phyloP scores from a whole-genome alignment of 2,329 filamentous ascomycete species.

The Curvularia verruculosa region DNA sequence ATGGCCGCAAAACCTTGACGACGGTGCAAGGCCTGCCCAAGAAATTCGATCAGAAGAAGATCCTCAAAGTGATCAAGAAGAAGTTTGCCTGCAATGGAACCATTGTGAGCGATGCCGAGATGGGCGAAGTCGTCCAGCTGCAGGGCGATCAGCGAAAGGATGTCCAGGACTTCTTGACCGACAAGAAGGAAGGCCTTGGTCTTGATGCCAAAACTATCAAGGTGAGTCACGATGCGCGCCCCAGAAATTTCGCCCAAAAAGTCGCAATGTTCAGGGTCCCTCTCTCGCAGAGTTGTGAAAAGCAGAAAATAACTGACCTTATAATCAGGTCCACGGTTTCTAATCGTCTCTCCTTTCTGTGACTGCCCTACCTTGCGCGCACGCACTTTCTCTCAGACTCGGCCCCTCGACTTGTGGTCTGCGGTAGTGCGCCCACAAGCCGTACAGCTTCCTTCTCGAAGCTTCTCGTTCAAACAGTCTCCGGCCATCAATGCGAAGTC shows the following conservation, averaged over 20 bases:
- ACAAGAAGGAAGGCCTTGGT: slow-evolving; percentile 93
- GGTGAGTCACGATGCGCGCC: slow-evolving; percentile 58
- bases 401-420: slow-evolving; percentile 1
- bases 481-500: slow-evolving; percentile 2
- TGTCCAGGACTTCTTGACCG: slow-evolving; percentile 95
- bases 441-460: slow-evolving; percentile 2
- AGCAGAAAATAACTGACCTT: slow-evolving; percentile 1
- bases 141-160: slow-evolving; percentile 99
- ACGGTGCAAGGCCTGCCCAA: slow-evolving; percentile 98
- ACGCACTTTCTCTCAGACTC: not conserved
- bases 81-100: slow-evolving; percentile 99
- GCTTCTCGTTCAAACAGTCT: slow-evolving; percentile 7
- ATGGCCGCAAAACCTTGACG: slow-evolving; percentile 99
- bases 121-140: slow-evolving; percentile 99
- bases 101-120: slow-evolving; percentile 92
- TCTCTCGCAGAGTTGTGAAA: too few species aligned
- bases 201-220: slow-evolving; percentile 98
- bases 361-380: not conserved
- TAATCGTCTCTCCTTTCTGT: slow-evolving; percentile 23
- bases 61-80: slow-evolving; percentile 99
- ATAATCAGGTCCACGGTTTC: slow-evolving; percentile 45
- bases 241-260: too few species aligned
- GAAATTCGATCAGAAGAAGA: slow-evolving; percentile 99
- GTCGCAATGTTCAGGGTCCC: too few species aligned
- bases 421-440: not conserved